A percentile compares a stretch with the other conserved stretches of the same genome.
These are phyloP conservation scores for Fusarium coicis DNA, from an alignment of 2,329 filamentous ascomycete genomes.

Conservation along the genomic window DNA sequence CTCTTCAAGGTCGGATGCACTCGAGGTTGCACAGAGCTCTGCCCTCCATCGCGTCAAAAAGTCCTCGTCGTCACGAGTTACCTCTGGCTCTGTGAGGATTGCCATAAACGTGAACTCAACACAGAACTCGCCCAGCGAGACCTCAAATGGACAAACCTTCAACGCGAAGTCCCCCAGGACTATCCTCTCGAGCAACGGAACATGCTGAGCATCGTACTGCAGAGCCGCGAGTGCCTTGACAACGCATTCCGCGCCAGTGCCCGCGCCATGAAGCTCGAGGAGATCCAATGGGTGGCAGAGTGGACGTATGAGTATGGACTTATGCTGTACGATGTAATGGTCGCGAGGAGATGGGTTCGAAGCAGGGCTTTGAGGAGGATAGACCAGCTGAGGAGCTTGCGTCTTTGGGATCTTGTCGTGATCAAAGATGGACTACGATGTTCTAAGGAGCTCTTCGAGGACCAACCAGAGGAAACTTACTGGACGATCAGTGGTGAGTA, in stretches of 20 bases:
- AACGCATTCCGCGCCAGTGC: background rate
- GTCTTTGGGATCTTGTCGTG: slow-evolving; percentile 40
- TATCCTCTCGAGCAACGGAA: background rate
- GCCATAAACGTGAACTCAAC: slow-evolving; percentile 17
- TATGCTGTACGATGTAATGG: slow-evolving; percentile 34
- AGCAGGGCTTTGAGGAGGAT: slow-evolving; percentile 19
- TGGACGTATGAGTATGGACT: slow-evolving; percentile 44
- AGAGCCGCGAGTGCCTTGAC: slow-evolving; percentile 6
- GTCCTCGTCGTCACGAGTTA: slow-evolving; percentile 37
- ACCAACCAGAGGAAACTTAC: slow-evolving; percentile 16
- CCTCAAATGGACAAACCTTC: slow-evolving; percentile 13
- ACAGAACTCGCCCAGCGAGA: slow-evolving; percentile 13
- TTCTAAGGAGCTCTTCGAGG: slow-evolving; percentile 14
- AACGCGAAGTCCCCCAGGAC: background rate
- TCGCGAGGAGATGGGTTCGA: background rate
- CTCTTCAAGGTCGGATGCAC: slow-evolving; percentile 47
- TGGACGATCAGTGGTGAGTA: slow-evolving; percentile 24
- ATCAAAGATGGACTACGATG: slow-evolving; percentile 31
- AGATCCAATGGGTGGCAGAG: slow-evolving; percentile 43
- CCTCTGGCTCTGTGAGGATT: slow-evolving; percentile 46
- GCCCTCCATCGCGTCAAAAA: slow-evolving; percentile 29
- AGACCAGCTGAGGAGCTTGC: slow-evolving; percentile 22
- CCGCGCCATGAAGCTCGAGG: slow-evolving; percentile 31
- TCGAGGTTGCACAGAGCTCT: slow-evolving; percentile 38
- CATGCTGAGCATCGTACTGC: background rate